phyloP scores from a whole-genome alignment of 1,139 yeast genomes.

The Suhomyces bribrorum region DNA sequence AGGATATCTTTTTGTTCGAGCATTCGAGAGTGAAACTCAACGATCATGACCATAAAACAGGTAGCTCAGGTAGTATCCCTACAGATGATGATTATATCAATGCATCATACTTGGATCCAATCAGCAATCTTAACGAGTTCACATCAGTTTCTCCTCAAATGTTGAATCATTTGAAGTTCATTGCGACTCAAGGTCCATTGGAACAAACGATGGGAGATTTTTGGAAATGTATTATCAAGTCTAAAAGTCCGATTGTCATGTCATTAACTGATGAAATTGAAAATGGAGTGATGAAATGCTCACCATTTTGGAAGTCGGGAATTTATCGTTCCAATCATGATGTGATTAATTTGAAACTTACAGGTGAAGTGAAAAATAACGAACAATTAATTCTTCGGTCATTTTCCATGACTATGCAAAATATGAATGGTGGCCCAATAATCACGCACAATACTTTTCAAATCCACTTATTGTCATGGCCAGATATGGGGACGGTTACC shows the following conservation, averaged over 20 bases:
- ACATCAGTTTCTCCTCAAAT: constrained; percentile 13
- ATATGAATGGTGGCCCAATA: constrained; percentile 11
- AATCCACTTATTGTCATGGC: constrained; percentile 54
- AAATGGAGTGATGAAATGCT: constrained; percentile 55
- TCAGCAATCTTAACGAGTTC: constrained; percentile 18
- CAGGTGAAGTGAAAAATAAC: constrained; percentile 15
- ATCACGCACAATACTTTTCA: constrained; percentile 41
- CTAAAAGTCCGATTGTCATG: constrained; percentile 41
- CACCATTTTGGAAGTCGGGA: constrained; percentile 56
- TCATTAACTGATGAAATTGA: constrained; percentile 56
- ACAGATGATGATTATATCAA: constrained; percentile 34
- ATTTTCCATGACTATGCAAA: constrained; percentile 33
- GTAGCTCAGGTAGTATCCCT: constrained; percentile 2
- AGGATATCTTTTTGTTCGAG: constrained; percentile 80
- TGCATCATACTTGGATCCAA: constrained; percentile 29
- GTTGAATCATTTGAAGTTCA: constrained; percentile 42
- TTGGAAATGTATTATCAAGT: constrained; percentile 67
- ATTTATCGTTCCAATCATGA: constrained; percentile 41
- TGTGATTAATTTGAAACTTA: constrained; percentile 32
- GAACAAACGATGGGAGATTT: constrained; percentile 76
- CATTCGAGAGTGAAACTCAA: constrained; percentile 66
- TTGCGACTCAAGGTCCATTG: constrained; percentile 88
- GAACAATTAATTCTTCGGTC: constrained; percentile 34
- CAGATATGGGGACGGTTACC: constrained; percentile 49
- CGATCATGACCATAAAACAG: constrained; percentile 18